Conservation (phyloP, 75 land plant species). For the Pseudotsuga menziesii region DNA sequence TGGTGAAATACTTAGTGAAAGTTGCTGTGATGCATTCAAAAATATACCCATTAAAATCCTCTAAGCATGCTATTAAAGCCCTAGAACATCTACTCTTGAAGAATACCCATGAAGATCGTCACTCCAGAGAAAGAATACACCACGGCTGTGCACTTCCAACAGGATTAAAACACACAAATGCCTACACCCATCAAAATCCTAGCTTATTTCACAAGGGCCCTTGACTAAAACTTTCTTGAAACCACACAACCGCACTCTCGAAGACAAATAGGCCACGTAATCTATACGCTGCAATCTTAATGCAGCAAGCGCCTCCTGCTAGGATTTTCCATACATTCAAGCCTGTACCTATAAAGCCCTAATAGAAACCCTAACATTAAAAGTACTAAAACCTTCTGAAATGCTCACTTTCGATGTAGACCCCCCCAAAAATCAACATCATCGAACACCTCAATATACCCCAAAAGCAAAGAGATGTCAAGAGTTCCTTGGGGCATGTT, state of each 20-base stretch:
- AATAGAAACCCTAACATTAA: background rate
- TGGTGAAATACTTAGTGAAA: conserved; percentile 35
- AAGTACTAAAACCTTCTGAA: background rate
- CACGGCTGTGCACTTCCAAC: too few species aligned
- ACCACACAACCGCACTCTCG: background rate
- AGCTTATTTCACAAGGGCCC: background rate
- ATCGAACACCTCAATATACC: too few species aligned
- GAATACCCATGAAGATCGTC: background rate
- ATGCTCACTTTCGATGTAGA: background rate
- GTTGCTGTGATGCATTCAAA: conserved; percentile 22
- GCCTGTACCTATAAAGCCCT: background rate
- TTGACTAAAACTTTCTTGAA: background rate
- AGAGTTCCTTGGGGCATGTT: too few species aligned
- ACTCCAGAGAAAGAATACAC: too few species aligned
- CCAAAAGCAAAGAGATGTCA: too few species aligned
- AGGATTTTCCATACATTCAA: background rate
- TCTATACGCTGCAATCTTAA: background rate
- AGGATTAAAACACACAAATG: background rate
- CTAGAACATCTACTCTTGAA: background rate
- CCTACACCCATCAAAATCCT: background rate
- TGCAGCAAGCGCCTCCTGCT: background rate
- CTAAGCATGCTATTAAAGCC: background rate
- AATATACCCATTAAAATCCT: conserved; percentile 4
- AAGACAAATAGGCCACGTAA: background rate
- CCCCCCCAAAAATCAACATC: too few species aligned